phyloP scores from a whole-genome alignment of 257 asterid species.

The Nicotiana attenuata region DNA sequence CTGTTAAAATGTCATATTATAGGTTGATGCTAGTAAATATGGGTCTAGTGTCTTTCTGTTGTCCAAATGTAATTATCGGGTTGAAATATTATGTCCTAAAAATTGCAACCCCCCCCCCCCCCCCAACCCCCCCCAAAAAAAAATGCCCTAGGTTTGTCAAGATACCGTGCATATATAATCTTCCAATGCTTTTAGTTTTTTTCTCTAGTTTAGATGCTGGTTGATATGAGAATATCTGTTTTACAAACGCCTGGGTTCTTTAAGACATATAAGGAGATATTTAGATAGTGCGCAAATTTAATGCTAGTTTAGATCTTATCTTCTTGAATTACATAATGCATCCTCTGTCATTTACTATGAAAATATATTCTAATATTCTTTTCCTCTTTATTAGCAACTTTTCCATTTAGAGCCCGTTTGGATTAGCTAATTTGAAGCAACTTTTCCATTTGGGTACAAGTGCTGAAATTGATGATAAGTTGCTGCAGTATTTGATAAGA shows the following conservation, averaged over 20 bases:
- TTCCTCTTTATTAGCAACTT: not conserved
- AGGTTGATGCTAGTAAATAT: not conserved
- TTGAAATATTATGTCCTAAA: not conserved
- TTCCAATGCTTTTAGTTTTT: not conserved
- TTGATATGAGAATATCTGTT: not conserved
- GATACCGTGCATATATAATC: not conserved
- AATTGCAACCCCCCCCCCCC: not conserved
- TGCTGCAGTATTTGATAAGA: no score
- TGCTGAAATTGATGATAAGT: no score
- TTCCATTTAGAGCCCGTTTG: not conserved
- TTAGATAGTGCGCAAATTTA: not conserved
- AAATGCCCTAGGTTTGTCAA: not conserved
- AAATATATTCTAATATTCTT: not conserved
- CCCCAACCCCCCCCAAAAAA: no score
- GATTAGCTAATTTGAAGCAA: no score
- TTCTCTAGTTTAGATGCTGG: not conserved
- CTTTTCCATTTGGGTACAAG: no score
- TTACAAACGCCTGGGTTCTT: not conserved
- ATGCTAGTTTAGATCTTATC: not conserved
- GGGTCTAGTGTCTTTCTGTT: not conserved
- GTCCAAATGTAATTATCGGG: not conserved
- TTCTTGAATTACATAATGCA: not conserved
- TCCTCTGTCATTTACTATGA: not conserved
- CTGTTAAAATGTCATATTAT: not conserved
- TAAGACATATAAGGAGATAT: not conserved